Evolutionary conservation across 1,139 yeast genomes (phyloP).

Genomic region (Debaryomyces sp.): DNA sequence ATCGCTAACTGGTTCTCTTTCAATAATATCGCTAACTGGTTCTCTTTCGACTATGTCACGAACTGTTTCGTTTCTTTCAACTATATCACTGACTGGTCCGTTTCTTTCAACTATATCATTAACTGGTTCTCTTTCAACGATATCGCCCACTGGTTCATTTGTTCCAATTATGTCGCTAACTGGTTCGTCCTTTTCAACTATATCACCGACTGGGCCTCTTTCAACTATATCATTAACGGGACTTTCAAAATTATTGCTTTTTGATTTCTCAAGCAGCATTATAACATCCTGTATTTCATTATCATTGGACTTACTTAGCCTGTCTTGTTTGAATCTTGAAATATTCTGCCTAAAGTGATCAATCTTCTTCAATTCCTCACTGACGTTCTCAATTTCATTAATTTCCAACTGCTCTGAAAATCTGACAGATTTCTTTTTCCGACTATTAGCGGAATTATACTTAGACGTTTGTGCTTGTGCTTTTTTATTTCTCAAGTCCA

Average conservation of each 20-base stretch:
- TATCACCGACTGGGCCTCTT: slow-evolving; percentile 10
- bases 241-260: not conserved
- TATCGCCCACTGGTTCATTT: no score
- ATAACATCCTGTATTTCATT: not conserved
- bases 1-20: slow-evolving; percentile 12
- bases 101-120: slow-evolving; percentile 12
- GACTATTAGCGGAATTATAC: slow-evolving; percentile 3
- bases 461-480: not conserved
- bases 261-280: slow-evolving; percentile 5
- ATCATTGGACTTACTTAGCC: slow-evolving; percentile 5
- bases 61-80: slow-evolving; percentile 11
- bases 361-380: slow-evolving; percentile 47
- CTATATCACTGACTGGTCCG: slow-evolving; percentile 7
- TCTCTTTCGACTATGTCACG: slow-evolving; percentile 10
- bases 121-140: not conserved
- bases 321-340: slow-evolving; percentile 30
- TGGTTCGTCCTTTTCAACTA: slow-evolving; percentile 4
- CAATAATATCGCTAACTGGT: slow-evolving; percentile 7
- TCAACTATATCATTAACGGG: slow-evolving; percentile 6
- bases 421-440: slow-evolving; percentile 45
- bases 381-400: slow-evolving; percentile 61
- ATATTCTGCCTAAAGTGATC: slow-evolving; percentile 18
- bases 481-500: slow-evolving; percentile 22
- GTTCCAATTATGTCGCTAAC: no score
- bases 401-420: slow-evolving; percentile 56